Evolutionary conservation across 345 rosid genomes (phyloP).

Genomic region (Pistacia atlantica): DNA sequence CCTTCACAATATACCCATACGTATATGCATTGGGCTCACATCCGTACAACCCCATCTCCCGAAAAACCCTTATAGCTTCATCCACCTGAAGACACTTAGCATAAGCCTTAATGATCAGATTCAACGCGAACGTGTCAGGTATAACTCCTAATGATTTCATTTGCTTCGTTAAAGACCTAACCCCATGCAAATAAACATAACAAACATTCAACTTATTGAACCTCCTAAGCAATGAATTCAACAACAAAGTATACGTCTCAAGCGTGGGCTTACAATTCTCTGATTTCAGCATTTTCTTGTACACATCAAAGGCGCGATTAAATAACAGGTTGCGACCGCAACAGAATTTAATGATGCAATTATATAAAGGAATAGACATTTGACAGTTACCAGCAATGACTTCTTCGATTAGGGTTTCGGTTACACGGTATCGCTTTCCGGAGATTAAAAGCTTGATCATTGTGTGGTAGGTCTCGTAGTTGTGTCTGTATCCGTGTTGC

Average conservation of each 20-base stretch:
- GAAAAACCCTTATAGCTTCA: slow-evolving; percentile 67
- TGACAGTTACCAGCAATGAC: slow-evolving; percentile 89
- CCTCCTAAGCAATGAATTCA: slow-evolving; percentile 65
- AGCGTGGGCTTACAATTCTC: slow-evolving; percentile 71
- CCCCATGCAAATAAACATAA: slow-evolving; percentile 76
- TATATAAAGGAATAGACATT: slow-evolving; percentile 65
- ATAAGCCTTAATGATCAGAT: slow-evolving; percentile 87
- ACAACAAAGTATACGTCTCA: slow-evolving; percentile 68
- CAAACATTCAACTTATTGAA: slow-evolving; percentile 73
- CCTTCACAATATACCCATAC: slow-evolving; percentile 69
- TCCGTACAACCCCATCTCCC: slow-evolving; percentile 84
- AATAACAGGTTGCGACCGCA: slow-evolving; percentile 75
- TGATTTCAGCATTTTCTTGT: slow-evolving; percentile 74
- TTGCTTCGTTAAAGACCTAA: slow-evolving; percentile 76
- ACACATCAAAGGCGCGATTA: slow-evolving; percentile 78
- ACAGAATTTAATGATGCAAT: slow-evolving; percentile 70
- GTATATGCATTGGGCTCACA: slow-evolving; percentile 73
- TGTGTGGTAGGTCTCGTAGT: slow-evolving; percentile 59
- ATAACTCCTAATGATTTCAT: slow-evolving; percentile 84
- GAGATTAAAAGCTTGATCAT: slow-evolving; percentile 57
- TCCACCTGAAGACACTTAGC: slow-evolving; percentile 75
- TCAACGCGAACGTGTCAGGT: slow-evolving; percentile 78
- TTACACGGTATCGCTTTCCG: slow-evolving; percentile 71
- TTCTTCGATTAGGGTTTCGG: slow-evolving; percentile 74
- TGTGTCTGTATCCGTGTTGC: slow-evolving; percentile 73